These are phyloP conservation scores for Cephaloascus albidus DNA, from an alignment of 805 yeast species.

Conservation along the genomic window DNA sequence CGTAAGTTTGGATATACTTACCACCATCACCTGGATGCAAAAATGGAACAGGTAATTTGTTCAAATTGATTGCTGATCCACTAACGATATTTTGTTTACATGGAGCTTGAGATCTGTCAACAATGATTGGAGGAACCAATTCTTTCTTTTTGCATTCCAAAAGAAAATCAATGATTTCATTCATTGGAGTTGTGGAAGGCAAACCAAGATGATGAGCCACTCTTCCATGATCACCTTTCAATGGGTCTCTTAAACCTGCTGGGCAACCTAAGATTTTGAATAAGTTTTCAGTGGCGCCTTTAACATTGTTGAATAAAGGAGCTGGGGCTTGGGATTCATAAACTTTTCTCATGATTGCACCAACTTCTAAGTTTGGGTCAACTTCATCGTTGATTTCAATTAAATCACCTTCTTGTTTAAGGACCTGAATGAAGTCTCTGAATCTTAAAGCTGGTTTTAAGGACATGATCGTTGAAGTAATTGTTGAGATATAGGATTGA, in stretches of 20 bases:
- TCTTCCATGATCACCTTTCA: constrained; percentile 13
- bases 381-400: constrained; percentile 12
- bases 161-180: constrained; percentile 11
- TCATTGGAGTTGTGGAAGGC: constrained; percentile 10
- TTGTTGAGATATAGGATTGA: too few species aligned
- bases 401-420: constrained; percentile 12
- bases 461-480: too few species aligned
- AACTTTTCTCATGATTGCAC: constrained; percentile 16
- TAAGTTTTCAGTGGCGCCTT: constrained; percentile 8
- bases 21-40: constrained; percentile 15
- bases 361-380: constrained; percentile 15
- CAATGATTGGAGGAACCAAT: constrained; percentile 7
- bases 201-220: constrained; percentile 14
- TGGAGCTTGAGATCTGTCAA: constrained; percentile 9
- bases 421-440: constrained; percentile 13
- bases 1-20: constrained; percentile 15
- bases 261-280: constrained; percentile 13
- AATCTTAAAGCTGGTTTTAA: constrained; percentile 12
- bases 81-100: constrained; percentile 8
- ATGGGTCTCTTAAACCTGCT: constrained; percentile 10
- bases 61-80: constrained; percentile 11
- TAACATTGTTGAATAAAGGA: constrained; percentile 12
- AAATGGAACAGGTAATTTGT: constrained; percentile 10
- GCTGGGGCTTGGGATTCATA: constrained; percentile 12
- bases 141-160: constrained; percentile 8